Evolutionary conservation across 2,329 filamentous ascomycete species (phyloP).

Genomic region (Mycosphaerella arachidis): DNA sequence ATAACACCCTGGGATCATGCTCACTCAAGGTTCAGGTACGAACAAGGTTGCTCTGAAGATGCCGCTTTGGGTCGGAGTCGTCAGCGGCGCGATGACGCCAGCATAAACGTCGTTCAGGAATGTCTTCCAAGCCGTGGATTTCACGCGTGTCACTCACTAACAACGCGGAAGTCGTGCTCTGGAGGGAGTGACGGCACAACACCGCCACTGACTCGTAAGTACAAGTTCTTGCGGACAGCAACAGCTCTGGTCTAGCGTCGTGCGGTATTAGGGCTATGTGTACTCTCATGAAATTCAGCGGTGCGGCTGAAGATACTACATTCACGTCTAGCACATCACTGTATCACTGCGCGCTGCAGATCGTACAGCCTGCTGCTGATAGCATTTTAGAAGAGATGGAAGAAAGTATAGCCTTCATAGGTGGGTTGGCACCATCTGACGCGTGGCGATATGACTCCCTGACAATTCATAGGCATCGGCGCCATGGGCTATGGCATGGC

Average conservation of each 20-base stretch:
- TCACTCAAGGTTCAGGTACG: neutral
- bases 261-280: neutral
- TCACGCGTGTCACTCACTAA: too few species aligned
- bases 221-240: too few species aligned
- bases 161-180: too few species aligned
- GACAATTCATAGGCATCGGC: constrained; percentile 30
- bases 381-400: neutral
- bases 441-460: neutral
- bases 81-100: neutral
- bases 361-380: neutral
- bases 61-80: neutral
- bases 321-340: neutral
- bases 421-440: neutral
- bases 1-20: neutral
- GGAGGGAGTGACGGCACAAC: too few species aligned
- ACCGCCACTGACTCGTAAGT: too few species aligned
- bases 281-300: neutral
- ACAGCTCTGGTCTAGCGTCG: neutral
- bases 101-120: too few species aligned
- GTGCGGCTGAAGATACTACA: neutral
- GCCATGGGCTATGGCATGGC: constrained; percentile 44
- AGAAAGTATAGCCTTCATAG: neutral
- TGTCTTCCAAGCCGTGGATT: too few species aligned
- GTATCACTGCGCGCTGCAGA: neutral
- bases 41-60: neutral